A percentile compares a stretch with the other conserved stretches of the same genome.
Conservation (phyloP, 306 rosid species). For the Sechiopsis laciniata region DNA sequence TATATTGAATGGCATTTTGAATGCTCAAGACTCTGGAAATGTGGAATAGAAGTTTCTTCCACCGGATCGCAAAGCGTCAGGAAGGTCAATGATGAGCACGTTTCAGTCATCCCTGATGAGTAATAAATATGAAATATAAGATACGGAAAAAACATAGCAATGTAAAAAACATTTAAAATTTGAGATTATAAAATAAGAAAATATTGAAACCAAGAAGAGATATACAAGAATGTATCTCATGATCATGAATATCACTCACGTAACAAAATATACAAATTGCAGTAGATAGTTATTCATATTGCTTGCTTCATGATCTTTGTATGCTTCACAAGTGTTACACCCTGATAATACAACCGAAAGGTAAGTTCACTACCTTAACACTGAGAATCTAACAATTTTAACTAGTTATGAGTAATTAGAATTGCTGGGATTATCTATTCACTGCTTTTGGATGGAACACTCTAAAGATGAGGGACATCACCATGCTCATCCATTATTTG, state of each 20-base stretch:
- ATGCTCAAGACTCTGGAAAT: slow-evolving; percentile 22
- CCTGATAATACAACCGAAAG: not conserved
- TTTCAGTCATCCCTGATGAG: slow-evolving; percentile 66
- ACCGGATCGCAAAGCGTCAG: slow-evolving; percentile 47
- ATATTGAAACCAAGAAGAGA: slow-evolving; percentile 9
- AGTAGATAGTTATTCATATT: not conserved
- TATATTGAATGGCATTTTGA: slow-evolving; percentile 27
- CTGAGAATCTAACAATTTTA: not conserved
- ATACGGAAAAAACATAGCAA: not conserved
- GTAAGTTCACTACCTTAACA: not conserved
- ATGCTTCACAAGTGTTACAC: not conserved
- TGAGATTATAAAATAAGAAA: not conserved
- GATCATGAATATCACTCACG: not conserved
- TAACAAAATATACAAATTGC: not conserved
- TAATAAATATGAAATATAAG: slow-evolving; percentile 25
- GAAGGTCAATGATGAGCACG: slow-evolving; percentile 83
- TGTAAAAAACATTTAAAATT: not conserved
- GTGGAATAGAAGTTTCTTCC: slow-evolving; percentile 25
- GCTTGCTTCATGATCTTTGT: not conserved
- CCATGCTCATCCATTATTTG: no score
- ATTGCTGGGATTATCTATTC: no score
- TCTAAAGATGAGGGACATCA: no score
- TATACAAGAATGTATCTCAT: not conserved
- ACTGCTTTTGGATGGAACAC: no score
- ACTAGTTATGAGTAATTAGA: not conserved